These are phyloP conservation scores for Cardamine chenopodiifolia DNA, from an alignment of 345 rosid species.

Conservation along the genomic window DNA sequence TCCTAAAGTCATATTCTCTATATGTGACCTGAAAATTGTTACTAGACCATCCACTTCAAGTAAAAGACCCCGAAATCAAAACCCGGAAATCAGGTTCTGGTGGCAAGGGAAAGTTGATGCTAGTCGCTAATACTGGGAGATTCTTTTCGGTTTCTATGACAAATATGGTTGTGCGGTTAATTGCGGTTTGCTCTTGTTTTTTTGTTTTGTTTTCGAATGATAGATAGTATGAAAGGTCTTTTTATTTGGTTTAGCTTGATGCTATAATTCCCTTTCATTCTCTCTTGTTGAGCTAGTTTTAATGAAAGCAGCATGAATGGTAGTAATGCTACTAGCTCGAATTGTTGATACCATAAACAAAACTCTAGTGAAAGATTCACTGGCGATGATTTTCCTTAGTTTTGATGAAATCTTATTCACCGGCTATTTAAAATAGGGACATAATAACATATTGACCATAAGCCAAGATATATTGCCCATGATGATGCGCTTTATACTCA, in stretches of 20 bases:
- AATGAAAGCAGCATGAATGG: background rate
- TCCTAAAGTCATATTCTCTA: constrained; percentile 81
- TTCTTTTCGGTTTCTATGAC: constrained; percentile 84
- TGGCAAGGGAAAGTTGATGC: constrained; percentile 87
- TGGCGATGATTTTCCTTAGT: background rate
- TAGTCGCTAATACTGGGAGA: constrained; percentile 77
- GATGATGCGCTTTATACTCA: background rate
- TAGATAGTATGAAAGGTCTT: background rate
- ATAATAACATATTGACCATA: background rate
- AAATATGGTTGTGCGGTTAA: constrained; percentile 79
- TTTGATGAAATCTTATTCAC: background rate
- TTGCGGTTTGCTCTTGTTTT: constrained; percentile 1
- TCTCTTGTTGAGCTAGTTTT: constrained; percentile 4
- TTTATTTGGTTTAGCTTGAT: background rate
- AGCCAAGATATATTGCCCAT: background rate
- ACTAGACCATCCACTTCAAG: constrained; percentile 63
- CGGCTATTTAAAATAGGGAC: background rate
- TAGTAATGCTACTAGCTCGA: background rate
- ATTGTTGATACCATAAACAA: background rate
- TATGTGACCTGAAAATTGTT: constrained; percentile 81
- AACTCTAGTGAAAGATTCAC: background rate
- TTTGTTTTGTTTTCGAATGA: background rate
- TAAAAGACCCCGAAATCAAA: constrained; percentile 61
- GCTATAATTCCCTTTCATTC: background rate
- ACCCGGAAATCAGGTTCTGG: constrained; percentile 50